phyloP scores from a whole-genome alignment of 257 asterid species.

The Fraxinus quadrangulata region DNA sequence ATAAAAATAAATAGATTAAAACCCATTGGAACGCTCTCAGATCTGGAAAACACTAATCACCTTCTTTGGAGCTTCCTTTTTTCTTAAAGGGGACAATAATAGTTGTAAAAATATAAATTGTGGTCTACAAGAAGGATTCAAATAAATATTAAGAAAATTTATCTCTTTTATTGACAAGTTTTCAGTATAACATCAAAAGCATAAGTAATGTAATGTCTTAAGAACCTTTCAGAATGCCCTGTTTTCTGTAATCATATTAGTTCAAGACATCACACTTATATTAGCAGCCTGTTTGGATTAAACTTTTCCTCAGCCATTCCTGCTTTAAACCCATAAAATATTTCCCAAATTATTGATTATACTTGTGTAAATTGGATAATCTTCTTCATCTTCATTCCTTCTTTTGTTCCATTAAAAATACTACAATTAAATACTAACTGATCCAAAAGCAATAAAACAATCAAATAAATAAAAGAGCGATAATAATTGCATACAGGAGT shows the following conservation, averaged over 20 bases:
- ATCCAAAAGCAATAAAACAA: neutral
- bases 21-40: conserved; percentile 13
- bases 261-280: neutral
- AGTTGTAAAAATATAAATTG: neutral
- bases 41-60: conserved; percentile 9
- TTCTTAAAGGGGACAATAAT: neutral
- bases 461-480: neutral
- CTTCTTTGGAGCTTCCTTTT: neutral
- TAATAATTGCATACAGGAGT: conserved; percentile 54
- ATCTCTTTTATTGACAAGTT: neutral
- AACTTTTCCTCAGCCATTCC: neutral
- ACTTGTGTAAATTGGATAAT: neutral
- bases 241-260: no score
- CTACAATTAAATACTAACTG: neutral
- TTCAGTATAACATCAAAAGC: neutral
- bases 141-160: no score
- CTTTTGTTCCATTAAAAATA: conserved; percentile 1
- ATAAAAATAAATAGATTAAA: neutral
- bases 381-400: neutral
- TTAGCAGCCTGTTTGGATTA: neutral
- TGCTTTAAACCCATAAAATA: conserved; percentile 2
- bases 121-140: no score
- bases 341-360: neutral
- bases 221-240: neutral
- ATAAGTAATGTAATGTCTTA: neutral